Evolutionary conservation across 2,329 filamentous ascomycete genomes (phyloP).

Genomic region (Colletotrichum sp.): DNA sequence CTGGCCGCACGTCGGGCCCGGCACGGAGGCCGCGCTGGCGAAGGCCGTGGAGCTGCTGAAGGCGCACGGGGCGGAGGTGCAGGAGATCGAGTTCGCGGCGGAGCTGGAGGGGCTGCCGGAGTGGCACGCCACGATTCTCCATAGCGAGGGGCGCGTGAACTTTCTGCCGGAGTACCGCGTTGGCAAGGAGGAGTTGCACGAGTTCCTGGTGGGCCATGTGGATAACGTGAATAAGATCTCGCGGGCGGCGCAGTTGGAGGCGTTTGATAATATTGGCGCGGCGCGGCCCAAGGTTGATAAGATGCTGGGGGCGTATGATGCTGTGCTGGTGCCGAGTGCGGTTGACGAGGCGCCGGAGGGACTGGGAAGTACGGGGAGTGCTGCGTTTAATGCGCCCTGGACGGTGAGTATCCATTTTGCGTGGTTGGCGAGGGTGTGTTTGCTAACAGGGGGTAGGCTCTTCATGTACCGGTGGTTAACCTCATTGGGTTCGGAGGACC

Average conservation of each 20-base stretch:
- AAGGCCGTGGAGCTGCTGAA: constrained; percentile 43
- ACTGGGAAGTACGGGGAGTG: constrained; percentile 55
- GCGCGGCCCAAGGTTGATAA: constrained; percentile 56
- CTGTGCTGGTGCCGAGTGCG: constrained; percentile 61
- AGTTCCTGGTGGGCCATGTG: constrained; percentile 52
- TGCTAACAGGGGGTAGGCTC: constrained; percentile 40
- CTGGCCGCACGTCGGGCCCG: constrained; percentile 52
- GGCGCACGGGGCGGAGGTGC: constrained; percentile 56
- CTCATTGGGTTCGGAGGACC: constrained; percentile 64
- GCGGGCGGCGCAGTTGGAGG: constrained; percentile 53
- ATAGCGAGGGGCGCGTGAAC: constrained; percentile 54
- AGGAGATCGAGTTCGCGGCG: constrained; percentile 58
- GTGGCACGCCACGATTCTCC: constrained; percentile 58
- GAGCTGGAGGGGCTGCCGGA: constrained; percentile 52
- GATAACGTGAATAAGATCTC: constrained; percentile 50
- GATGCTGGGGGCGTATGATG: constrained; percentile 52
- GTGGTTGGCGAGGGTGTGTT: background rate
- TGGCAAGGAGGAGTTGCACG: constrained; percentile 50
- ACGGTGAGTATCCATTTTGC: constrained; percentile 46
- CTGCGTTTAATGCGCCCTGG: constrained; percentile 57
- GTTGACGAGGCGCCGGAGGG: constrained; percentile 63
- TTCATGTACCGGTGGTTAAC: constrained; percentile 69
- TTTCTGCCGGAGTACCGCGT: constrained; percentile 60
- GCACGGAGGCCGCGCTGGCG: constrained; percentile 46
- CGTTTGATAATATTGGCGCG: constrained; percentile 55